phyloP scores from a whole-genome alignment of 2,329 filamentous ascomycete species.

The Cercospora sp. region DNA sequence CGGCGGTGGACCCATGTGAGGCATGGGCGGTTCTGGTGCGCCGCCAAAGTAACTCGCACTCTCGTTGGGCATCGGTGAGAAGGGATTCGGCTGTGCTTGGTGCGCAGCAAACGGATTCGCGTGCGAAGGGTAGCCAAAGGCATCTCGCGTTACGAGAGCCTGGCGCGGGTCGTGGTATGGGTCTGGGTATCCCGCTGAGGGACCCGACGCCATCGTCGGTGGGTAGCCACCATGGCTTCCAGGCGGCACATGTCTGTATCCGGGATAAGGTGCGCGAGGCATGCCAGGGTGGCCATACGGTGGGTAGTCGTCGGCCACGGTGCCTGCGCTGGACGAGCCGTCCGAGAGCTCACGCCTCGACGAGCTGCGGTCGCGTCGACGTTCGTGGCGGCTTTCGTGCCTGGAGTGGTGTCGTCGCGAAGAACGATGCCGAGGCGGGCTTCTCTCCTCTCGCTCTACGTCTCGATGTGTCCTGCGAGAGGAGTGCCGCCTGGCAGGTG shows the following conservation, averaged over 20 bases:
- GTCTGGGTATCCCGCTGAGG: conserved; percentile 26
- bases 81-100: conserved; percentile 31
- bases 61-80: conserved; percentile 36
- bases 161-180: conserved; percentile 32
- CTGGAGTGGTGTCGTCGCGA: conserved; percentile 31
- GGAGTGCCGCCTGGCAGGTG: conserved; percentile 42
- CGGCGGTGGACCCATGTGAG: conserved; percentile 26
- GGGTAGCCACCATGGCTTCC: conserved; percentile 40
- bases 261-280: conserved; percentile 39
- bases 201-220: conserved; percentile 32
- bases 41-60: conserved; percentile 42
- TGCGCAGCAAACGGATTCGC: conserved; percentile 44
- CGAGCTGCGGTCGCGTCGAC: conserved; percentile 31
- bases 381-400: conserved; percentile 29
- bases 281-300: conserved; percentile 41
- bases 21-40: conserved; percentile 25
- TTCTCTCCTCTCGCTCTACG: conserved; percentile 24
- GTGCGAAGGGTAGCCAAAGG: conserved; percentile 41
- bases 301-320: conserved; percentile 51
- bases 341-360: conserved; percentile 36
- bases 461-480: conserved; percentile 38
- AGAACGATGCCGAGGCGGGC: conserved; percentile 30
- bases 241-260: conserved; percentile 36
- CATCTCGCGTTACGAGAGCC: conserved; percentile 38
- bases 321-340: conserved; percentile 41